Conservation (phyloP, 306 rosid genomes). For the Nissolia schottii region DNA sequence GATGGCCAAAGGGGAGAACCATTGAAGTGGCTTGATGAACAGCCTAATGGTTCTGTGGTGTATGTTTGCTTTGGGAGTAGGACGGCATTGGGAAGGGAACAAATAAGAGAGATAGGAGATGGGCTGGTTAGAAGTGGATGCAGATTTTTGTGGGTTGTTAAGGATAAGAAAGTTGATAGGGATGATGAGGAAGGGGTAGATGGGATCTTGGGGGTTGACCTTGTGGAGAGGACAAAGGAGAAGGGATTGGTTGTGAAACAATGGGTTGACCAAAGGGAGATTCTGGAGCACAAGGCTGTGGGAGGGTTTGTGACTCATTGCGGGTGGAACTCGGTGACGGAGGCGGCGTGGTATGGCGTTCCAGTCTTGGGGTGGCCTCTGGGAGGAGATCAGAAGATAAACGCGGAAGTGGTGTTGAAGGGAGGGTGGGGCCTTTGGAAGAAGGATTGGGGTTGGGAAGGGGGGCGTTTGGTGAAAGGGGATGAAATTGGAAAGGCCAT, state of each 20-base stretch:
- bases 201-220: slow-evolving; percentile 28
- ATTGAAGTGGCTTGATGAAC: slow-evolving; percentile 41
- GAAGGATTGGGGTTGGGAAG: slow-evolving; percentile 52
- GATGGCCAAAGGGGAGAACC: background rate
- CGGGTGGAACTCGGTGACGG: slow-evolving; percentile 54
- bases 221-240: slow-evolving; percentile 28
- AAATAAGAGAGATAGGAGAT: slow-evolving; percentile 44
- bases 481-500: slow-evolving; percentile 52
- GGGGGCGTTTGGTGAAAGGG: slow-evolving; percentile 30
- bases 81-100: slow-evolving; percentile 34
- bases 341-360: slow-evolving; percentile 51
- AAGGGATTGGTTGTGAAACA: slow-evolving; percentile 43
- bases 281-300: slow-evolving; percentile 37
- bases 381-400: slow-evolving; percentile 51
- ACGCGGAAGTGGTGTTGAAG: slow-evolving; percentile 42
- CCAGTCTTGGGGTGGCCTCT: slow-evolving; percentile 54
- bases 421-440: slow-evolving; percentile 54
- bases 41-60: slow-evolving; percentile 43
- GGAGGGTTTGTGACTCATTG: slow-evolving; percentile 58
- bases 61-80: slow-evolving; percentile 54
- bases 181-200: slow-evolving; percentile 40
- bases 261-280: slow-evolving; percentile 48
- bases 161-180: slow-evolving; percentile 46
- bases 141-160: slow-evolving; percentile 56
- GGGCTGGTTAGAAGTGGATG: slow-evolving; percentile 46